phyloP scores from a whole-genome alignment of 352 stramenopile genomes.

The Pythium brassicae region DNA sequence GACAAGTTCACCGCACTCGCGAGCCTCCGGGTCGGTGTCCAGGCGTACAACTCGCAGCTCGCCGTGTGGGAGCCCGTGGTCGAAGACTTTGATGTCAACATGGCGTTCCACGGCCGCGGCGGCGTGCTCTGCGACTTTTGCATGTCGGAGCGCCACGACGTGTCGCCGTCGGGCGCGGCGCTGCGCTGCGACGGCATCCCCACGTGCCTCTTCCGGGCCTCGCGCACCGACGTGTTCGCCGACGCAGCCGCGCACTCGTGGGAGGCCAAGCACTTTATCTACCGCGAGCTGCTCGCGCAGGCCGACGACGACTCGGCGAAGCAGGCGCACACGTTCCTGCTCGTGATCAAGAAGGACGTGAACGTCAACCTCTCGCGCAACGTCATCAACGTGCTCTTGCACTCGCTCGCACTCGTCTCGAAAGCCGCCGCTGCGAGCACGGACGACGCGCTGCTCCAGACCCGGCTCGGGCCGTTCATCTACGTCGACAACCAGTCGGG shows the following conservation, averaged over 20 bases:
- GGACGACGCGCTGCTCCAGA: constrained; percentile 33
- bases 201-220: constrained; percentile 63
- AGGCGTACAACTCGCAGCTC: constrained; percentile 85
- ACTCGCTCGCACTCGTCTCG: constrained; percentile 73
- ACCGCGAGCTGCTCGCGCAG: constrained; percentile 65
- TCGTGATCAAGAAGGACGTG: constrained; percentile 77
- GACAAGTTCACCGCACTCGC: constrained; percentile 58
- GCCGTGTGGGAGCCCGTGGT: constrained; percentile 82
- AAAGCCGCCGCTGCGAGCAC: constrained; percentile 28
- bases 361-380: constrained; percentile 82
- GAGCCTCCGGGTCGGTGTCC: constrained; percentile 62
- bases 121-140: constrained; percentile 78
- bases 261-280: constrained; percentile 84
- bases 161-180: constrained; percentile 49
- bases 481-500: constrained; percentile 87
- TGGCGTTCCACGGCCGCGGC: constrained; percentile 60
- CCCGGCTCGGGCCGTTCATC: constrained; percentile 72
- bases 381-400: constrained; percentile 77
- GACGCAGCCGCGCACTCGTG: constrained; percentile 54
- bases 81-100: constrained; percentile 81
- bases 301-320: constrained; percentile 50
- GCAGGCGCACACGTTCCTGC: constrained; percentile 59
- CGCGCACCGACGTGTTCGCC: constrained; percentile 63
- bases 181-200: constrained; percentile 68
- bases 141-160: constrained; percentile 62